These are phyloP conservation scores for Fraxinus baroniana DNA, from an alignment of 305 asterid species.

Conservation along the genomic window DNA sequence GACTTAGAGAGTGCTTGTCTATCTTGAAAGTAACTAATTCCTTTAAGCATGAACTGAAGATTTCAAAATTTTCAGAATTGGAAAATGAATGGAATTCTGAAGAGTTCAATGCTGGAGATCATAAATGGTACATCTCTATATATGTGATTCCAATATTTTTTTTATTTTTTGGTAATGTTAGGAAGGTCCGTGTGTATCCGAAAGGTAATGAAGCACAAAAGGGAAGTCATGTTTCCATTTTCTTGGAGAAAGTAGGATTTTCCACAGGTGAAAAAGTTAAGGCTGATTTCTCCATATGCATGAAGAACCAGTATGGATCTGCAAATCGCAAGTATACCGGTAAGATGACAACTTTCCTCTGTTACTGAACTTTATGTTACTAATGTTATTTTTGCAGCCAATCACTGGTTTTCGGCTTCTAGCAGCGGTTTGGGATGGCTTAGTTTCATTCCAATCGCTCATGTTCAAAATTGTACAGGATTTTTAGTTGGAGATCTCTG, in stretches of 20 bases:
- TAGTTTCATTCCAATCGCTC: not conserved
- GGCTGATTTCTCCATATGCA: not conserved
- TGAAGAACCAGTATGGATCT: not conserved
- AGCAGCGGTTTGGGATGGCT: not conserved
- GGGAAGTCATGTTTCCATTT: not conserved
- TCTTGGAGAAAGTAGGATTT: not conserved
- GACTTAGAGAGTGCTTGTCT: not conserved
- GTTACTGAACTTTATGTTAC: not conserved
- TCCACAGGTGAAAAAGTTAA: not conserved
- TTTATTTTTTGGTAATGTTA: not conserved
- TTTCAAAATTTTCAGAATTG: not conserved
- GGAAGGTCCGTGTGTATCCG: not conserved
- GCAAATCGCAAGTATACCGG: not conserved
- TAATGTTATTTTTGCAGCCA: not conserved
- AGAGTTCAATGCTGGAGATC: not conserved
- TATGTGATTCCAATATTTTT: not conserved
- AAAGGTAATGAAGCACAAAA: not conserved
- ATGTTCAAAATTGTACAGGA: no score
- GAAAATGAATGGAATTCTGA: not conserved
- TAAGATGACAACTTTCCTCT: not conserved
- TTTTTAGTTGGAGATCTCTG: not conserved
- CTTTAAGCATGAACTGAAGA: not conserved
- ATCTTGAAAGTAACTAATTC: not conserved
- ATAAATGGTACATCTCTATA: not conserved
- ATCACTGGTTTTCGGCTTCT: not conserved